Evolutionary conservation across 805 yeast genomes (phyloP), one percentile per base, ranked within the genome.

Genomic region (Saccharomycopsis olivae): DNA sequence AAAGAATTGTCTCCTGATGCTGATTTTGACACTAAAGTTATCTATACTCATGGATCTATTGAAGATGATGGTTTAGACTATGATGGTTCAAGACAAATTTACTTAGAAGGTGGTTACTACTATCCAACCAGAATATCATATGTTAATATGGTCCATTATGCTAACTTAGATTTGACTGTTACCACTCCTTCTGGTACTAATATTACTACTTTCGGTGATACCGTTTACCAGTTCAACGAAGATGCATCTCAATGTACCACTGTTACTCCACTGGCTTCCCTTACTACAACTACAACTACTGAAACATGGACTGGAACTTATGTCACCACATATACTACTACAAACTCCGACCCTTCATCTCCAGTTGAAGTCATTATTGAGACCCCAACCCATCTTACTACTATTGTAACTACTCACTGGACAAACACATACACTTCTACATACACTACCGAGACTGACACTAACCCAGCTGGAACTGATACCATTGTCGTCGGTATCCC

Each of bases 71-170:
- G 33, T 25, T 10, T 19, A 6, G 33, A 41, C 36, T n/a, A 14
- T 33, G 29, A 25, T 44, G 52, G 43, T 50, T 18, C 45, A 27
- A 36, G 33, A 19, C 20, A 32, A 14, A 19, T 20, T n/a, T 43
- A 46, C 25, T 43, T 56, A 28, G 39, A 43, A 8, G 53, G 41
- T 4, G 61, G 61, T 16, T 35, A 39, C 25, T 54, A 50, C 41
- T 58, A 57, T 40, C 63, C 63, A 14, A 42, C 55, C 3, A 51
- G 58, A 41, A 39, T 56, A 13, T 50, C 54, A 11, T 52, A 41
- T 23, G 45, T 50, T 14, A 57, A 58, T 30, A 41, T 49, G 33
- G 44, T 41, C 17, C 43, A 43, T 38, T 41, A 40, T 6, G 53
- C 48, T 35, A 41, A 46, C 8, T 35, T 52, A 20, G 39, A 39